phyloP scores from a whole-genome alignment of 2,329 filamentous ascomycete genomes.

The Paraphoma sp. region DNA sequence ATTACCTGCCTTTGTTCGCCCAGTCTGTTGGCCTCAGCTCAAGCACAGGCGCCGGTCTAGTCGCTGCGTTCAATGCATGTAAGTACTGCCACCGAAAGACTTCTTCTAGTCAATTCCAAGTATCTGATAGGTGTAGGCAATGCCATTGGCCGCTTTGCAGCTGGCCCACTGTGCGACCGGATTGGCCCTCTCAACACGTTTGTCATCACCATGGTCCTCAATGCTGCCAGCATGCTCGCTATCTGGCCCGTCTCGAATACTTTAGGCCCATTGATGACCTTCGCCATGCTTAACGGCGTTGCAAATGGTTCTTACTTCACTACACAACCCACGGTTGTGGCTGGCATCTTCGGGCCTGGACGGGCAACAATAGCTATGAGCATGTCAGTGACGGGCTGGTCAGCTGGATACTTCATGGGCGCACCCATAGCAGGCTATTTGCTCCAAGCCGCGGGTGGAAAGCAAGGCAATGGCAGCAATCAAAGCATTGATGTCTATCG shows the following conservation, averaged over 20 bases:
- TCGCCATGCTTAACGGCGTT: slow-evolving; percentile 37
- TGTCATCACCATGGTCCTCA: slow-evolving; percentile 32
- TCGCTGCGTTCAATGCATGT: slow-evolving; percentile 36
- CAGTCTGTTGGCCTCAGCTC: slow-evolving; percentile 32
- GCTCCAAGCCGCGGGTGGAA: slow-evolving; percentile 33
- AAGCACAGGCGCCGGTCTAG: slow-evolving; percentile 34
- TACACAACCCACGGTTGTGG: slow-evolving; percentile 36
- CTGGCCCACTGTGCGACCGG: slow-evolving; percentile 35
- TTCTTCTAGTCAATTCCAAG: background rate
- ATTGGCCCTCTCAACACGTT: slow-evolving; percentile 43
- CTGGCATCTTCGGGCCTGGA: slow-evolving; percentile 34
- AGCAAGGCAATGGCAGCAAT: slow-evolving; percentile 1
- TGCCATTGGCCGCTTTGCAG: slow-evolving; percentile 35
- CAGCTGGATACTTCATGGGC: slow-evolving; percentile 35
- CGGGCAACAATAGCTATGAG: slow-evolving; percentile 36
- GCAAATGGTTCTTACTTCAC: slow-evolving; percentile 40
- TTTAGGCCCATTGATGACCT: slow-evolving; percentile 31
- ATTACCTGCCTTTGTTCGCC: slow-evolving; percentile 38
- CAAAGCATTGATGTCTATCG: slow-evolving; percentile 31
- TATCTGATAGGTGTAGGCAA: slow-evolving; percentile 8
- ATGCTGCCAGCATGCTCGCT: slow-evolving; percentile 36
- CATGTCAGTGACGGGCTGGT: slow-evolving; percentile 36
- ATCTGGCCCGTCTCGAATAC: slow-evolving; percentile 39
- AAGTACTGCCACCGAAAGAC: background rate
- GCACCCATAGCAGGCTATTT: slow-evolving; percentile 36